Evolutionary conservation across 1,284 basidiomycete genomes (phyloP).

Genomic region (Agaricales sp.): DNA sequence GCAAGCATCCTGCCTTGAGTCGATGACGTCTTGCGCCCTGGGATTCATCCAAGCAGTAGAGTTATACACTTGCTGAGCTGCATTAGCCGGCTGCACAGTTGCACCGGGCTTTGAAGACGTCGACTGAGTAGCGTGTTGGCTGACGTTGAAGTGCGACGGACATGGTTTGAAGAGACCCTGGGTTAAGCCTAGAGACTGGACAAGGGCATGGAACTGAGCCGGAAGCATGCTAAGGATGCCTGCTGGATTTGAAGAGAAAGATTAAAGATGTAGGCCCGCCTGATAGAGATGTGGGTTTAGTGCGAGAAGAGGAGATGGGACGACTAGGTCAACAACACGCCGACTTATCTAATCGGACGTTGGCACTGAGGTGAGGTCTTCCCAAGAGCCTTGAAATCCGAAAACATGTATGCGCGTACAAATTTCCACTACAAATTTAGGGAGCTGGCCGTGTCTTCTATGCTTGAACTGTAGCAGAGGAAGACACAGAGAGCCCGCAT

Average conservation of each 20-base stretch:
- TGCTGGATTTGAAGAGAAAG: conserved; percentile 1
- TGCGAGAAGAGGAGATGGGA: neutral
- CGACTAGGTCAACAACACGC: no score
- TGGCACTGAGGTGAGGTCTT: no score
- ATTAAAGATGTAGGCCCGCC: neutral
- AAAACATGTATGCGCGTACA: no score
- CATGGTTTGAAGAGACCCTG: conserved; percentile 27
- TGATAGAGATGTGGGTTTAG: neutral
- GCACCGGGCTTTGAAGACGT: conserved; percentile 5
- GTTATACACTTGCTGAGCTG: conserved; percentile 3
- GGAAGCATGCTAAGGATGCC: neutral
- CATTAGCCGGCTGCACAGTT: conserved; percentile 1
- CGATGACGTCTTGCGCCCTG: neutral
- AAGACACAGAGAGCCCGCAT: no score
- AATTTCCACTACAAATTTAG: no score
- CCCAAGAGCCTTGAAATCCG: no score
- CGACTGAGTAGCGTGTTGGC: conserved; percentile 8
- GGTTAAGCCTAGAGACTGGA: conserved; percentile 23
- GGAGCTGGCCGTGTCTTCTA: no score
- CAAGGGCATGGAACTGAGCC: conserved; percentile 17
- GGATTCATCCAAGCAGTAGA: neutral
- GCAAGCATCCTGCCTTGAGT: conserved; percentile 14
- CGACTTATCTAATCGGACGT: no score
- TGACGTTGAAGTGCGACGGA: conserved; percentile 13
- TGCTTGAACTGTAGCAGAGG: no score